phyloP scores from a whole-genome alignment of 2,329 filamentous ascomycete species.

The Colletotrichum acutatum region DNA sequence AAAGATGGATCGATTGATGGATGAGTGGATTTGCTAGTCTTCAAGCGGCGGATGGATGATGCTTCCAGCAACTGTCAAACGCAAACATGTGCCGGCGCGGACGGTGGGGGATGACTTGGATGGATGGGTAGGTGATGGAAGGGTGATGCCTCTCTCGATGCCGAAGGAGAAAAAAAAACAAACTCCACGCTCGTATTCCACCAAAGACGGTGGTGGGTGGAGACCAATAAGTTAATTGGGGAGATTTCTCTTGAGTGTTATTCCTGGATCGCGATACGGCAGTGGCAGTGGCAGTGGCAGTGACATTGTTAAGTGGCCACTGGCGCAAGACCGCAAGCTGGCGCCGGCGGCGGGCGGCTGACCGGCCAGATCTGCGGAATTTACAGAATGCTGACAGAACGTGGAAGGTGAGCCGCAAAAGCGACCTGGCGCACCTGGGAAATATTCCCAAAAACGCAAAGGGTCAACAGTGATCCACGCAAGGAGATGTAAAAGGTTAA shows the following conservation, averaged over 20 bases:
- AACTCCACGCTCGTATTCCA: conserved; percentile 31
- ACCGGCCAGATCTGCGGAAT: conserved; percentile 25
- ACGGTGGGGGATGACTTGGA: neutral
- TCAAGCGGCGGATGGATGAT: conserved; percentile 27
- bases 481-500: conserved; percentile 25
- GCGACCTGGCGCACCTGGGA: too few relatives aligned
- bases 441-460: neutral
- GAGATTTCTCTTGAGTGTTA: conserved; percentile 19
- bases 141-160: neutral
- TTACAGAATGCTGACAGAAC: too few relatives aligned
- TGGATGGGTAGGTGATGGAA: neutral
- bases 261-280: conserved; percentile 24
- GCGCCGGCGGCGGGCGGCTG: neutral
- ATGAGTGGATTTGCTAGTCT: conserved; percentile 1
- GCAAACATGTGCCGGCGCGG: conserved; percentile 19
- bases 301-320: too few relatives aligned
- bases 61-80: conserved; percentile 25
- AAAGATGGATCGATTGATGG: conserved; percentile 1
- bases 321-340: too few relatives aligned
- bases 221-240: neutral
- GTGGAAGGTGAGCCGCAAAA: too few relatives aligned
- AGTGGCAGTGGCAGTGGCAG: neutral
- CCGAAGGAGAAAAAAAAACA: neutral
- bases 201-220: conserved; percentile 2
- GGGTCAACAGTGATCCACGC: conserved; percentile 22